Conservation (phyloP, 208 protist genomes). For the Trypanosoma lewisi region DNA sequence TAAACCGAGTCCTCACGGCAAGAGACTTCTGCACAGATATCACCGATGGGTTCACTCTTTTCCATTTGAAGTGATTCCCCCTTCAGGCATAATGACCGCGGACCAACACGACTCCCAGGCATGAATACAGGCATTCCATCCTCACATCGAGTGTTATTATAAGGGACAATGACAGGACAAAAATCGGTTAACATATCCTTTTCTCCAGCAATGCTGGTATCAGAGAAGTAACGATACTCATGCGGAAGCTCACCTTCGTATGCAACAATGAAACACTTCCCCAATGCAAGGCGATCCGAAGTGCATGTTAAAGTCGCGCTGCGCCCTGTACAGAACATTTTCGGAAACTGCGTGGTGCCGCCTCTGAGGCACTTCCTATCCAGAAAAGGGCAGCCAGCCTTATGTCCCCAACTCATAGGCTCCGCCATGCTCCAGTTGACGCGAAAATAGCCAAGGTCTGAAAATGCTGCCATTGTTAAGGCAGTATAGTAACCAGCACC, state of each 20-base stretch:
- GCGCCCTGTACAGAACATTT: slow-evolving; percentile 45
- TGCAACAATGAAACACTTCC: slow-evolving; percentile 22
- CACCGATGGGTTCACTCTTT: background rate
- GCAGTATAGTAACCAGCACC: slow-evolving; percentile 11
- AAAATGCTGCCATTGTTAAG: slow-evolving; percentile 72
- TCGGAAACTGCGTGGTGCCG: slow-evolving; percentile 30
- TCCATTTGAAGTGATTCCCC: slow-evolving; percentile 8
- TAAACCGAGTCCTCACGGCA: background rate
- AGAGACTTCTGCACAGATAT: slow-evolving; percentile 32
- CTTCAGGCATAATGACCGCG: slow-evolving; percentile 19
- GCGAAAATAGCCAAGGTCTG: slow-evolving; percentile 77
- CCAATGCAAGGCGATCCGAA: slow-evolving; percentile 22
- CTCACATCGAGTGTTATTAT: slow-evolving; percentile 20
- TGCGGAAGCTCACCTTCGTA: slow-evolving; percentile 2
- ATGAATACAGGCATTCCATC: slow-evolving; percentile 9
- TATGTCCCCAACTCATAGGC: slow-evolving; percentile 60
- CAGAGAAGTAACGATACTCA: slow-evolving; percentile 42
- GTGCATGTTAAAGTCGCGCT: slow-evolving; percentile 24
- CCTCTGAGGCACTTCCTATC: slow-evolving; percentile 39
- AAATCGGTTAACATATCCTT: slow-evolving; percentile 34
- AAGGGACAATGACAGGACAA: slow-evolving; percentile 33
- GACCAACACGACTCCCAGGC: slow-evolving; percentile 27
- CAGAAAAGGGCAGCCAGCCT: slow-evolving; percentile 53
- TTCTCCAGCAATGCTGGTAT: slow-evolving; percentile 18
- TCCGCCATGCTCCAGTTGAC: slow-evolving; percentile 57